These are phyloP conservation scores for Corymbia calophylla DNA, from an alignment of 441 rosid species.

Conservation along the genomic window DNA sequence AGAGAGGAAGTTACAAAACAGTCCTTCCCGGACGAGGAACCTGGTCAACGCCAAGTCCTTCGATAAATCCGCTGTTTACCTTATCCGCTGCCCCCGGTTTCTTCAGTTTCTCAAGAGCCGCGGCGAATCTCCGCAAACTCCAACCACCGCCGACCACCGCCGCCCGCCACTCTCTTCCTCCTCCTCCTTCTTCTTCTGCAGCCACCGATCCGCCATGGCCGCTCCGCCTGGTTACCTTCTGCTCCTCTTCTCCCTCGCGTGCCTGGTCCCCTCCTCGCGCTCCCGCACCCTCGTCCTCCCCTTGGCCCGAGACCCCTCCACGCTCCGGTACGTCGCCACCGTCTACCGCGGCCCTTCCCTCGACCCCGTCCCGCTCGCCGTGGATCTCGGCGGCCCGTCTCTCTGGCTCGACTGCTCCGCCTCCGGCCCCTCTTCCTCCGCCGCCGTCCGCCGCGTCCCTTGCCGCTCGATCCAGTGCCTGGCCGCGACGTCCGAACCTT, in stretches of 20 bases:
- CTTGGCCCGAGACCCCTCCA: constrained; percentile 35
- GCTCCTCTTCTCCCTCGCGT: not conserved
- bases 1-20: not conserved
- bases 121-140: constrained; percentile 35
- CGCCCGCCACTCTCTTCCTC: constrained; percentile 2
- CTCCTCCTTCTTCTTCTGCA: not conserved
- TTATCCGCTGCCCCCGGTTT: not conserved
- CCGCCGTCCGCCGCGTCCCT: constrained; percentile 11
- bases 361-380: constrained; percentile 27
- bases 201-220: not conserved
- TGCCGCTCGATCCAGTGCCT: constrained; percentile 50
- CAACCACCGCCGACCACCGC: not conserved
- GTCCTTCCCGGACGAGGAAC: not conserved
- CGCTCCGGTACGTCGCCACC: constrained; percentile 51
- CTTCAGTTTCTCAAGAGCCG: not conserved
- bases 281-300: constrained; percentile 28
- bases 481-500: constrained; percentile 5
- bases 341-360: constrained; percentile 24
- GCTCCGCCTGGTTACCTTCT: not conserved
- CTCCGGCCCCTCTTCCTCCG: not conserved
- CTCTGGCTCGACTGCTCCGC: constrained; percentile 42
- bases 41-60: not conserved
- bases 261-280: constrained; percentile 4
- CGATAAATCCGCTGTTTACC: not conserved
- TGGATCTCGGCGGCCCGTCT: constrained; percentile 46